Base-by-base conservation (phyloP, 2,329 filamentous ascomycete genomes). In the Xylaria sp. region DNA sequence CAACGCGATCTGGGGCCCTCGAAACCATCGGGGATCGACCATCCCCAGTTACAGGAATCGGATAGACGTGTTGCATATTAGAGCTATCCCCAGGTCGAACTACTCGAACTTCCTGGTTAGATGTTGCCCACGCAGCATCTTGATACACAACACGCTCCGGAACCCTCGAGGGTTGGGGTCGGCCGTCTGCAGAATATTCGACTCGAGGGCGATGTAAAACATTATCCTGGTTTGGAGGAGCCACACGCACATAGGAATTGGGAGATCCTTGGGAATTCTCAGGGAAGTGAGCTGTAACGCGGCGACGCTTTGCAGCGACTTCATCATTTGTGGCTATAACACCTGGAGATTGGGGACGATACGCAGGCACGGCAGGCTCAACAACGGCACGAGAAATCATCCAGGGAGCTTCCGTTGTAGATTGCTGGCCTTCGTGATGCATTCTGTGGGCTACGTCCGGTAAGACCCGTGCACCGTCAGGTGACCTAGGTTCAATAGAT, bases 401-500 rank as follows among this genome's bases (percentile, higher is more conserved):
- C 57, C 72, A 73, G 53, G 72, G 72, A 36, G 62, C 61, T 66
- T 75, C 73, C 32, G 52, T 23, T 46, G 63, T 62, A 53, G 65
- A 59, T 20, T 70, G 67, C n/a, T 66, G 72, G 30, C 69, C 69
- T 57, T 72, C 72, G 72, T 60, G 62, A 59, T 66, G 60, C 36
- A 70, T 18, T 50, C 62, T 61, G 66, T 65, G 73, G 34, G 70
- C 60, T 23, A 66, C 52, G 50, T 65, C 59, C 30, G 68, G 69
- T 46, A 67, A 34, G 52, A 59, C 66, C 18, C 55, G 68, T 10
- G 63, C 43, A 30, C 60, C 60, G 48, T 66, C 63, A 10, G 76
- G 77, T 45, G 77, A 78, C 36, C 67, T 61, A 61, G 77, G 76
- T 65, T 79, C 77, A 71, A 79, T 75, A 41, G 77, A 79, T 58